Base-by-base conservation (phyloP, 2,329 filamentous ascomycete species). In the Diaporthe ampelina region DNA sequence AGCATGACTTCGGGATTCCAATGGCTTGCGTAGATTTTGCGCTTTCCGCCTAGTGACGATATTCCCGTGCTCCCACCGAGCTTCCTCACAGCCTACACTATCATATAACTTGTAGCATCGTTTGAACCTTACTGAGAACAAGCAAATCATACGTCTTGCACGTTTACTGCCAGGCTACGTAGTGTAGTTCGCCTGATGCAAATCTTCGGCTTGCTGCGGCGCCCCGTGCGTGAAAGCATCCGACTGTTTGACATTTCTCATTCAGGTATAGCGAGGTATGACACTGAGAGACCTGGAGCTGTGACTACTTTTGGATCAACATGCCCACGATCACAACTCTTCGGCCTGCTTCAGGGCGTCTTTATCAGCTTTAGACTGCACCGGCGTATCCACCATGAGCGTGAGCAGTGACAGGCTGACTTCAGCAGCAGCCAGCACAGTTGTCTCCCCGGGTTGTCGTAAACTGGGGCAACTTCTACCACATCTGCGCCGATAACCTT, bases 401-500 rank as follows among this genome's bases (percentile, higher is more conserved):
- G 74, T 63, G 15, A 79, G 29, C n/a, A 79, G 59, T 8, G 76
- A 78, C 45, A 74, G 32, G 26, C 74, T 75, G 7, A 69, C 77
- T 43, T 76, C 63, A 8, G 75, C 75, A 19, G 75, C 75, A 45
- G 75, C 73, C 43, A 76, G 43, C 37, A 76, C 57, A 5, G 94
- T 97, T 37, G 89, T 91, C 83, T 96, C 94, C 4, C 93, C 15
- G 85, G 85, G 26, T 92, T 92, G 83, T 96, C 94, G 81, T 95
- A 96, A 5, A 90, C 91, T 0, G 94, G 94, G 1, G 92, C 90
- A 8, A 96, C 94, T 84, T 96, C 94, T 4, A 96, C 94, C 63
- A 96, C 89, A 84, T 96, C 94, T 0, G 92, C 94, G 1, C 93
- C 94, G 0, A 96, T 90, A 8, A 96, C 85, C 76, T 94, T 93